phyloP scores from a whole-genome alignment of 2,329 filamentous ascomycete genomes.

The Exophiala spinifera region DNA sequence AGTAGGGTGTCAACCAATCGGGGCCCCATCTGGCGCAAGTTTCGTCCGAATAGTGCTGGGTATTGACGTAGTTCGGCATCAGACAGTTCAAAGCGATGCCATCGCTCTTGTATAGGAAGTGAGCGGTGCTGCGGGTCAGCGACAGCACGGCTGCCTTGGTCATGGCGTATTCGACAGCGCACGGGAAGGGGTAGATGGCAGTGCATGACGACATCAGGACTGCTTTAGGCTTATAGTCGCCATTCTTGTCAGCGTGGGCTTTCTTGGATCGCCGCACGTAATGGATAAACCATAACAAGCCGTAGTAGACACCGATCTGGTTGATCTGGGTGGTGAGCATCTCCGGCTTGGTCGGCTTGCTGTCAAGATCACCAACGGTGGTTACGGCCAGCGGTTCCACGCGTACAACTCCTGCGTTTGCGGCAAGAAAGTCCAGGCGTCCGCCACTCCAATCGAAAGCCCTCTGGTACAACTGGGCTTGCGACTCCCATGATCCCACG shows the following conservation, averaged over 20 bases:
- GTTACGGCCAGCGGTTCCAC: conserved; percentile 36
- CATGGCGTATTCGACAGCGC: conserved; percentile 40
- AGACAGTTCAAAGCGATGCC: conserved; percentile 37
- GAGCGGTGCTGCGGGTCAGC: conserved; percentile 34
- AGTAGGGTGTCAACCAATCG: conserved; percentile 36
- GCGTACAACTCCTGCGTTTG: conserved; percentile 55
- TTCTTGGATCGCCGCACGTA: conserved; percentile 33
- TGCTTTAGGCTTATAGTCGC: conserved; percentile 26
- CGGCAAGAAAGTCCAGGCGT: conserved; percentile 47
- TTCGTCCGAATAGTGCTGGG: conserved; percentile 32
- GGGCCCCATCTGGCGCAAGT: conserved; percentile 31
- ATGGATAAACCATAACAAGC: conserved; percentile 37
- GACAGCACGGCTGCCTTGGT: conserved; percentile 43
- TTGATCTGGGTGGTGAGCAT: conserved; percentile 35
- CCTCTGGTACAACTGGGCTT: conserved; percentile 51
- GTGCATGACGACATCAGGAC: conserved; percentile 35
- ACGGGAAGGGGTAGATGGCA: conserved; percentile 33
- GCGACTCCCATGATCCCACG: conserved; percentile 51
- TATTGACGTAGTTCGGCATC: conserved; percentile 35
- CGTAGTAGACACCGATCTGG: conserved; percentile 34
- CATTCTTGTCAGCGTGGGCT: not conserved
- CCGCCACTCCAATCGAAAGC: conserved; percentile 41
- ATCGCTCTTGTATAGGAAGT: conserved; percentile 29
- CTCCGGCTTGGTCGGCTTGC: conserved; percentile 31
- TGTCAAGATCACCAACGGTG: conserved; percentile 8